Conservation (phyloP, 129 eudicot species). For the Helianthus tuberosus region DNA sequence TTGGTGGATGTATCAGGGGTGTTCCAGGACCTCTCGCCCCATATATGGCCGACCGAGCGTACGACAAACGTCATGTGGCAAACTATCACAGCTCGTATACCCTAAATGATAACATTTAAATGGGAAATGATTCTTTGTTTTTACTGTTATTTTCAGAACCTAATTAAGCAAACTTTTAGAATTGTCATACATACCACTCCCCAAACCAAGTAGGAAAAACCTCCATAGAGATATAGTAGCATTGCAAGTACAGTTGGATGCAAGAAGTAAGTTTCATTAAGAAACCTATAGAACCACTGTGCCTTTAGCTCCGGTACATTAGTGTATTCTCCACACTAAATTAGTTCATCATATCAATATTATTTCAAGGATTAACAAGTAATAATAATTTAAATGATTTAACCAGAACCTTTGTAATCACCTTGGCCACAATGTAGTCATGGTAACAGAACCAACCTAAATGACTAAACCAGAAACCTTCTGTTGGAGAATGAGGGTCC, state of each 20-base stretch:
- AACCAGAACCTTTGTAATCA: not conserved
- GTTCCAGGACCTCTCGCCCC: slow-evolving; percentile 32
- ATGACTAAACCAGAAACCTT: slow-evolving; percentile 32
- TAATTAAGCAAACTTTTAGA: no score
- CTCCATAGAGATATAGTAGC: slow-evolving; percentile 23
- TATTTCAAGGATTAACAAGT: not conserved
- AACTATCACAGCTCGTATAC: slow-evolving; percentile 17
- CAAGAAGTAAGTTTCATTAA: slow-evolving; percentile 23
- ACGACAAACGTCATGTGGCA: slow-evolving; percentile 12
- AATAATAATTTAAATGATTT: not conserved
- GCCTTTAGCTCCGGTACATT: slow-evolving; percentile 26
- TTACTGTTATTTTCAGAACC: not conserved
- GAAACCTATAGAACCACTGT: slow-evolving; percentile 31
- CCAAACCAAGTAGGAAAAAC: slow-evolving; percentile 35
- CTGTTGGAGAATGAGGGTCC: slow-evolving; percentile 19
- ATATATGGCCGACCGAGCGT: slow-evolving; percentile 8
- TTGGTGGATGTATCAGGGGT: slow-evolving; percentile 23
- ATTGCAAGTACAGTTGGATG: slow-evolving; percentile 5
- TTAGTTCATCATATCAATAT: not conserved
- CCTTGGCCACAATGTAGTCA: slow-evolving; percentile 25
- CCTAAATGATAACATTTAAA: not conserved
- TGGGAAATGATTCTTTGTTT: not conserved
- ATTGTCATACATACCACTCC: slow-evolving; percentile 18
- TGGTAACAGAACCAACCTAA: slow-evolving; percentile 32
- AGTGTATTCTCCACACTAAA: slow-evolving; percentile 30